These are phyloP conservation scores for Xylaria intraflava DNA, from an alignment of 495 filamentous ascomycete genomes.

Conservation along the genomic window DNA sequence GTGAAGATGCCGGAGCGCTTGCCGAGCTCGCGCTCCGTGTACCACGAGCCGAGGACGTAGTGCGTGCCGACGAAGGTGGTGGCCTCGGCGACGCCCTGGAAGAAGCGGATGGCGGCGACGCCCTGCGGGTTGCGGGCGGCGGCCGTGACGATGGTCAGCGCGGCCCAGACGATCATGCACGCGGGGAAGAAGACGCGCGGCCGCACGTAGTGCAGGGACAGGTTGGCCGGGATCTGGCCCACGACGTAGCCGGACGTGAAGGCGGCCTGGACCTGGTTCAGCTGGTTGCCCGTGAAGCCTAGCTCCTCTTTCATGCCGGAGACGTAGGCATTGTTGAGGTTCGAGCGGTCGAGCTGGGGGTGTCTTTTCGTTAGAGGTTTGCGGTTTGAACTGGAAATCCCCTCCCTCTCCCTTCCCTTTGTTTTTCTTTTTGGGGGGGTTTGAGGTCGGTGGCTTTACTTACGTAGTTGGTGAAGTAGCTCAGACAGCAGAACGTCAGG, in stretches of 20 bases:
- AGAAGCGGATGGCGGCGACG: slow-evolving; percentile 65
- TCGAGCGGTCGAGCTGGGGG: slow-evolving; percentile 47
- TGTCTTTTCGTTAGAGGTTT: too few species aligned
- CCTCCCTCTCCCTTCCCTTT: too few species aligned
- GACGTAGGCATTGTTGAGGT: slow-evolving; percentile 58
- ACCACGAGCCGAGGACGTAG: slow-evolving; percentile 63
- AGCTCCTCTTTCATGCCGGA: slow-evolving; percentile 62
- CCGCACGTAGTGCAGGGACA: slow-evolving; percentile 52
- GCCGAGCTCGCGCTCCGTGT: slow-evolving; percentile 56
- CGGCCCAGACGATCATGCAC: slow-evolving; percentile 57
- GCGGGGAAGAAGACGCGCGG: slow-evolving; percentile 55
- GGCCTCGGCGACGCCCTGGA: slow-evolving; percentile 56
- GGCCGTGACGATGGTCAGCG: slow-evolving; percentile 54
- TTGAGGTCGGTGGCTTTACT: slow-evolving; percentile 12
- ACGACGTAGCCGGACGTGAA: slow-evolving; percentile 46
- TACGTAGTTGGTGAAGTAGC: slow-evolving; percentile 46
- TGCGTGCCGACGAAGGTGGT: slow-evolving; percentile 58
- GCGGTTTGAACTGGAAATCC: too few species aligned
- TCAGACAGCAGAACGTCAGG: slow-evolving; percentile 56
- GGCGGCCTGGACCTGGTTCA: slow-evolving; percentile 53
- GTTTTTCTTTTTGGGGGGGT: not conserved
- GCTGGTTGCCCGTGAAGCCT: slow-evolving; percentile 48
- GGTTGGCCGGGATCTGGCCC: slow-evolving; percentile 56
- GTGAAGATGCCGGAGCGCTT: slow-evolving; percentile 55
- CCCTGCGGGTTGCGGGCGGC: slow-evolving; percentile 40